A percentile compares a stretch with the other conserved stretches of the same genome.
These are phyloP conservation scores for Wickerhamiella lipophila DNA, from an alignment of 805 yeast genomes.

Conservation along the genomic window DNA sequence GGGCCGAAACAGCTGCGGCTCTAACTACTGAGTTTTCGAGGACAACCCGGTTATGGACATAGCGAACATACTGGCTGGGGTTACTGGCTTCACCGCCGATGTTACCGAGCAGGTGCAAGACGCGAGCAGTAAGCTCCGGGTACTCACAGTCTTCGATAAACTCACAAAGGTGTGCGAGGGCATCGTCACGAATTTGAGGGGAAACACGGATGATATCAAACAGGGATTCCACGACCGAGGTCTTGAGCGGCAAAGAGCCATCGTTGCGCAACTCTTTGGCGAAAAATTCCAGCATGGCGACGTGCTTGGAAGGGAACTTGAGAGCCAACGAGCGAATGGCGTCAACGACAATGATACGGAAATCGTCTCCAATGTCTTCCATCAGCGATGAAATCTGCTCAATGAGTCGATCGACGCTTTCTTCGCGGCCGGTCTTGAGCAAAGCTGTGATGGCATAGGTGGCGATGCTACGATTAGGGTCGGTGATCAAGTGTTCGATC, in stretches of 20 bases:
- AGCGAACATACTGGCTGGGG: conserved; percentile 87
- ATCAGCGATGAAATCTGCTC: conserved; percentile 75
- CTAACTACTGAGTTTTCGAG: conserved; percentile 90
- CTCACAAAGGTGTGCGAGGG: conserved; percentile 83
- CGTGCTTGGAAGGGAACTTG: conserved; percentile 86
- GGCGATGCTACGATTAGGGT: conserved; percentile 80
- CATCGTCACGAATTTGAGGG: conserved; percentile 69
- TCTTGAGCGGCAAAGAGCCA: conserved; percentile 77
- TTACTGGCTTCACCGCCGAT: conserved; percentile 82
- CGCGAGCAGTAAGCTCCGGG: conserved; percentile 85
- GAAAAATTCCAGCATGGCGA: conserved; percentile 66
- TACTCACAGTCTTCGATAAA: conserved; percentile 97
- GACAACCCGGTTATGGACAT: conserved; percentile 91
- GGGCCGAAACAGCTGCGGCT: conserved; percentile 87
- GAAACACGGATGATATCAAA: conserved; percentile 81
- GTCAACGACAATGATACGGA: conserved; percentile 86
- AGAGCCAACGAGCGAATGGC: conserved; percentile 85
- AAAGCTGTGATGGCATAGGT: conserved; percentile 95
- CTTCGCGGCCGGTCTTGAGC: conserved; percentile 86
- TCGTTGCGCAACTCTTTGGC: conserved; percentile 79
- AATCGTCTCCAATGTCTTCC: conserved; percentile 91
- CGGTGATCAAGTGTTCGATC: conserved; percentile 76
- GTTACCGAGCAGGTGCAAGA: conserved; percentile 80
- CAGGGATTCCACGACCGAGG: conserved; percentile 79
- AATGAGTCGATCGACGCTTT: conserved; percentile 78